Base-by-base conservation (phyloP, 2,329 filamentous ascomycete genomes). In the Aspergillus sp. region DNA sequence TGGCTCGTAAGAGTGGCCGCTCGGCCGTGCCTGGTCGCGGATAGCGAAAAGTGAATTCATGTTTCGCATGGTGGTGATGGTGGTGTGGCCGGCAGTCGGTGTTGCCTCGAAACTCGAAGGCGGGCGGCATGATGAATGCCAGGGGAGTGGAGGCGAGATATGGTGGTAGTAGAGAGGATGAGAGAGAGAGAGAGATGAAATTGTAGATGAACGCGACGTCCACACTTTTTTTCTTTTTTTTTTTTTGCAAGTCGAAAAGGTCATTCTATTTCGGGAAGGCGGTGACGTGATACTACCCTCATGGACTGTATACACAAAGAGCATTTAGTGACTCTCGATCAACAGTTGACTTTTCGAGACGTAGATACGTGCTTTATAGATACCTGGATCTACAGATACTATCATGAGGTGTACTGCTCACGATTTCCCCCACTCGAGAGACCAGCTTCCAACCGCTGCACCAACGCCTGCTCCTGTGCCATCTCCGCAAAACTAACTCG, bases 401-500 rank as follows among this genome's bases (percentile, higher is more conserved):
- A 7, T 17, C 35, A 38, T 16, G 35, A 38, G 6, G 11, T 17
- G 14, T n/a, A 3, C 14, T 14, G 11, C 7, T 38, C 35, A 38
- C 16, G 8, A 19, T 13, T 13, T 1, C 16, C 14, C 8, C 11
- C 5, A 42, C 17, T 10, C 40, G 9, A 7, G 11, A 71, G 51
- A 0, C 66, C 65, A 6, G 45, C 52, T 24, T 65, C 61, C 44
- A 70, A 54, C 47, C 51, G 50, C 24, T 60, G 42, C 30, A 72
- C 61, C 35, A 74, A 54, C 14, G 62, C 56, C 45, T 60, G 58
- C 45, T 73, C 69, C 33, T 64, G 47, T 7, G 75, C 75, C 57
- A 86, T 79, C 60, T 86, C 83, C 0, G 72, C 66, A 65, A 83
- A 88, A 57, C 83, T 85, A 4, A 86, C 76, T 50, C 82, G 73